Base-by-base conservation (phyloP, 768 basidiomycete genomes). In the Dentipellis fragilis region DNA sequence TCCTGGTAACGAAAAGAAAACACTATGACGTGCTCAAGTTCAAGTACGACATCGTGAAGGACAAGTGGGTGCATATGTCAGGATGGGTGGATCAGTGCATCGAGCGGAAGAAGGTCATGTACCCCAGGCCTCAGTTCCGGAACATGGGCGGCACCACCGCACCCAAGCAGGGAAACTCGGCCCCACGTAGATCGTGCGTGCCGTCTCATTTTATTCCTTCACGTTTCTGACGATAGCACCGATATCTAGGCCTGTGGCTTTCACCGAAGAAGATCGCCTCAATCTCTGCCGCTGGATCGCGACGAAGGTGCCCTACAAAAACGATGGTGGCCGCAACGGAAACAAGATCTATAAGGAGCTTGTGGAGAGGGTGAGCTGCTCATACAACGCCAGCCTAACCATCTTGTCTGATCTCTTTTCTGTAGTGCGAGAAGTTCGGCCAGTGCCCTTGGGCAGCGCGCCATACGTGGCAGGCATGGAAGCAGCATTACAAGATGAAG, bases 401-500 rank as follows among this genome's bases (percentile, higher is more conserved):
- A 14, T 35, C 21, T 38, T 2, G 14, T 21, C 23, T 42, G 16
- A 42, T 5, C 29, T 11, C 0, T 49, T 35, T 46, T 23, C 16
- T 42, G 21, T 23, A 58, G 58, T 58, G 38, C 19, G 21, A 54
- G 10, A 36, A 54, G 34, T 55, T 55, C 17, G 49, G 47, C 35
- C 54, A 59, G 51, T 54, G 52, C 45, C 40, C 11, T 8, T 59
- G 64, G 64, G 63, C 58, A 8, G 51, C 21, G 5, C 55, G 57
- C 7, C 64, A 65, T 34, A 54, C 64, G 4, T 49, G 56, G 50
- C 53, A 57, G 39, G 52, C 58, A 8, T 65, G 64, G 64, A 62
- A 58, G 10, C 59, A 65, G 50, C 59, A 56, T 2, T 65, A 65
- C 57, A 62, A 59, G 58, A 63, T 61, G 49, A 57, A 65, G 23